phyloP scores from a whole-genome alignment of 495 filamentous ascomycete genomes.

The Xylaria curta region DNA sequence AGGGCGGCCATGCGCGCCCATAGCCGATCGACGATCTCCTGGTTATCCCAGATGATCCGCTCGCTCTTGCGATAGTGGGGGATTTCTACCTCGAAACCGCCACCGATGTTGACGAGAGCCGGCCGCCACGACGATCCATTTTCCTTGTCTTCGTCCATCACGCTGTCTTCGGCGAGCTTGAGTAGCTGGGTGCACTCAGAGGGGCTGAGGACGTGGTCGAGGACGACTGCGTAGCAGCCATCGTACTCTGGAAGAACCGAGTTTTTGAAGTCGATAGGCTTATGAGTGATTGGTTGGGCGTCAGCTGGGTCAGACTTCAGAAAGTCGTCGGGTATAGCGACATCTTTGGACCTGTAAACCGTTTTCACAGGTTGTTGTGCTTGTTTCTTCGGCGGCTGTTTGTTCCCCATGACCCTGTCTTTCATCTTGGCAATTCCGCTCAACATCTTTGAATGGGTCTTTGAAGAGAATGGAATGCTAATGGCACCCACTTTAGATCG shows the following conservation, averaged over 20 bases:
- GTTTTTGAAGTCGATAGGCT: constrained; percentile 59
- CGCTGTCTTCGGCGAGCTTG: constrained; percentile 60
- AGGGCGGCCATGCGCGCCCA: constrained; percentile 57
- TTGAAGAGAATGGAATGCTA: neutral
- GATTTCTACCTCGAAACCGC: constrained; percentile 61
- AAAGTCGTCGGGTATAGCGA: constrained; percentile 45
- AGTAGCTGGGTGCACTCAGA: constrained; percentile 66
- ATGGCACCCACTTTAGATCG: neutral
- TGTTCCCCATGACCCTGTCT: constrained; percentile 12
- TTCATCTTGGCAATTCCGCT: constrained; percentile 8
- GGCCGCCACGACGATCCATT: constrained; percentile 58
- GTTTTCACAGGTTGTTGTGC: constrained; percentile 13
- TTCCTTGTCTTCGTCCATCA: constrained; percentile 31
- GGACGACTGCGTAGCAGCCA: constrained; percentile 62
- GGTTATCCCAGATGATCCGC: constrained; percentile 75
- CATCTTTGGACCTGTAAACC: constrained; percentile 41
- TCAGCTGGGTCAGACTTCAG: constrained; percentile 40
- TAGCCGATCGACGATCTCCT: constrained; percentile 65
- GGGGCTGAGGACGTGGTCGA: constrained; percentile 68
- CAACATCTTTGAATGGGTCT: neutral
- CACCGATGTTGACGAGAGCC: constrained; percentile 74
- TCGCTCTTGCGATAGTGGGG: constrained; percentile 70
- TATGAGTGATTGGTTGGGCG: constrained; percentile 40
- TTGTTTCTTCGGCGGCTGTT: constrained; percentile 6
- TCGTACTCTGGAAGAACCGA: constrained; percentile 61